Conservation (phyloP, 345 rosid genomes). For the Chamaenerion angustifolium region DNA sequence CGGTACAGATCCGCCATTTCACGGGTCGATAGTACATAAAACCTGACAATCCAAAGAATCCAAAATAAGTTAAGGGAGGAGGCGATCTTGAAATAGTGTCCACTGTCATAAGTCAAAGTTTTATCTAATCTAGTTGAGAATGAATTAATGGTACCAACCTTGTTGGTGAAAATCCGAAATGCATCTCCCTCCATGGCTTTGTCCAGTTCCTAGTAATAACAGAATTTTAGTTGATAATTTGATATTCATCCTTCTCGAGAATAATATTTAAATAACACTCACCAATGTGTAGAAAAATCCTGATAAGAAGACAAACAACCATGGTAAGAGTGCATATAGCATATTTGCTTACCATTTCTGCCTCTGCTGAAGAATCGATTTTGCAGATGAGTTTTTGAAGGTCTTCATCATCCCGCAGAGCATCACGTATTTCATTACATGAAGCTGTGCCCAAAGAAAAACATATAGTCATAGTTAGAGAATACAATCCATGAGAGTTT, state of each 20-base stretch:
- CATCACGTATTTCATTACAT: constrained; percentile 32
- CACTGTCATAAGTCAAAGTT: too few species aligned
- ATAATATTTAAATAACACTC: not conserved
- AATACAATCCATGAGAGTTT: too few species aligned
- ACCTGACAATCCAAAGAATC: too few species aligned
- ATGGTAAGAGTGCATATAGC: too few species aligned
- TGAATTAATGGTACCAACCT: constrained; percentile 15
- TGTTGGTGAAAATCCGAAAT: constrained; percentile 32
- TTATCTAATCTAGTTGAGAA: too few species aligned
- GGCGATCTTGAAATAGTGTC: too few species aligned
- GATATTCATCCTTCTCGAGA: constrained; percentile 6
- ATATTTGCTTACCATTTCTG: constrained; percentile 25
- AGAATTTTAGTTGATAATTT: not conserved
- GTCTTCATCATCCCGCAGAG: constrained; percentile 27
- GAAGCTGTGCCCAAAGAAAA: constrained; percentile 23
- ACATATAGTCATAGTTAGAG: constrained; percentile 28
- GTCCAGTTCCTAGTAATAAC: constrained; percentile 28
- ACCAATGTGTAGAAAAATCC: not conserved
- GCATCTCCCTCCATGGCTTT: constrained; percentile 42
- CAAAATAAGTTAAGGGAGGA: too few species aligned
- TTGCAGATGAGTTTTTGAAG: constrained; percentile 26
- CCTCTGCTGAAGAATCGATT: constrained; percentile 29
- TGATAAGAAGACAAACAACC: too few species aligned
- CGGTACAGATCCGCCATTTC: too few species aligned
- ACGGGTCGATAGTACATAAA: too few species aligned